Evolutionary conservation across 202 grass and related monocot genomes (phyloP).

Genomic region (Zoysia matrella): DNA sequence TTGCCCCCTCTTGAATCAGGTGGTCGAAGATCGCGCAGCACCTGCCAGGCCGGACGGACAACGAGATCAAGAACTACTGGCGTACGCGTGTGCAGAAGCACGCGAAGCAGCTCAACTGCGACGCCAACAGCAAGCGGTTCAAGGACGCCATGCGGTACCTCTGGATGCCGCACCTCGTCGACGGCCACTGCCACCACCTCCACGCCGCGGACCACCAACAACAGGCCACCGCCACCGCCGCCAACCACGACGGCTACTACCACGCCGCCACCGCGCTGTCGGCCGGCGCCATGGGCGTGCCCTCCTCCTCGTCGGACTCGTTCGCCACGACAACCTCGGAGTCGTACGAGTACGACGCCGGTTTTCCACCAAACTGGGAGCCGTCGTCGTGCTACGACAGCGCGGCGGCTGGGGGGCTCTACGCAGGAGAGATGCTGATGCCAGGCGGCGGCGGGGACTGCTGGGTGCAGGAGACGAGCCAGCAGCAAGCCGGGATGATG

Average conservation of each 20-base stretch:
- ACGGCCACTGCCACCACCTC: not conserved
- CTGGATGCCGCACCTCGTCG: slow-evolving; percentile 55
- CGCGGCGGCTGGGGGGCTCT: not conserved
- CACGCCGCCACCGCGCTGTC: not conserved
- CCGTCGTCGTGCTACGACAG: not conserved
- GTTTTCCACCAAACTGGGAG: not conserved
- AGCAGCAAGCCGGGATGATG: not conserved
- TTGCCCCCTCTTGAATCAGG: slow-evolving; percentile 1
- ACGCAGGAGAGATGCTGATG: slow-evolving; percentile 9
- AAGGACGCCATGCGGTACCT: too few species aligned
- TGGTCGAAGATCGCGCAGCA: slow-evolving; percentile 80
- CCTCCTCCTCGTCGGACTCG: slow-evolving; percentile 41
- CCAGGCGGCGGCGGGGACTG: not conserved
- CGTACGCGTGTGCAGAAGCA: too few species aligned
- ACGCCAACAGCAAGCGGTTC: too few species aligned
- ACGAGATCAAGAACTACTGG: too few species aligned
- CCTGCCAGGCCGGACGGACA: slow-evolving; percentile 34
- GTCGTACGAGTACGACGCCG: not conserved
- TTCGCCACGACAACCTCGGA: not conserved
- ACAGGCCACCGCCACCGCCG: not conserved
- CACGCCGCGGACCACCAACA: not conserved
- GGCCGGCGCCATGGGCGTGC: not conserved
- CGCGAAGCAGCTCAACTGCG: too few species aligned
- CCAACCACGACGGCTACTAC: not conserved
- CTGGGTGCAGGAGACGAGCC: not conserved